Evolutionary conservation across 148 eudicot species (phyloP).

Genomic region (Chenopodium berlandieri): DNA sequence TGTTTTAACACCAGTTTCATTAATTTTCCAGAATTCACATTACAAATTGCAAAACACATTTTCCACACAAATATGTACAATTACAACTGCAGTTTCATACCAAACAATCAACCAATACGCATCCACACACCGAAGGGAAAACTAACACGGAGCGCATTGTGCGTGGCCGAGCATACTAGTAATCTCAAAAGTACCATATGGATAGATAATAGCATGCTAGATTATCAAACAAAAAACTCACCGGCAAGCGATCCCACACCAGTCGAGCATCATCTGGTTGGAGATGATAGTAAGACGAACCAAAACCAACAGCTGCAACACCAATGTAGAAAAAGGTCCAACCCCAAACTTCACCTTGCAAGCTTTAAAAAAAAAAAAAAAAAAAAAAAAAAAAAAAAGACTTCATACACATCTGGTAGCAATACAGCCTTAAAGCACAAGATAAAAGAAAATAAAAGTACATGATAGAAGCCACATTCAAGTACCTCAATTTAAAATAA

Average conservation of each 20-base stretch:
- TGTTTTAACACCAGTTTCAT: too few species aligned
- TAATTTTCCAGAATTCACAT: too few species aligned
- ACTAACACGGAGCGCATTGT: too few species aligned
- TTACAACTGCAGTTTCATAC: too few species aligned
- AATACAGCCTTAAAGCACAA: background rate
- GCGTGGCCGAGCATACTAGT: too few species aligned
- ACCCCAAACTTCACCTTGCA: constrained; percentile 91
- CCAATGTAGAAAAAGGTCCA: constrained; percentile 87
- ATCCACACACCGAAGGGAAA: too few species aligned
- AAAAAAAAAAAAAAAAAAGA: too few species aligned
- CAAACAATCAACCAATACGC: too few species aligned
- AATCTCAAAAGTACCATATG: background rate
- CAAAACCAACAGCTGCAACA: constrained; percentile 84
- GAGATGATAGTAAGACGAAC: constrained; percentile 93
- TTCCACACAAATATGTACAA: too few species aligned
- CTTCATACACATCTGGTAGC: background rate
- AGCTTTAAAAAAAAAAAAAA: constrained; percentile 27
- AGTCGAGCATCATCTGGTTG: constrained; percentile 84
- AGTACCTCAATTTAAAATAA: constrained; percentile 77
- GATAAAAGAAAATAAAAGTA: background rate
- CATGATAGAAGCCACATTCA: constrained; percentile 7
- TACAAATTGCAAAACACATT: too few species aligned
- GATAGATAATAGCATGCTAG: background rate
- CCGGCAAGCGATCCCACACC: constrained; percentile 99
- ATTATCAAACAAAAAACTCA: constrained; percentile 35